phyloP scores from a whole-genome alignment of 306 rosid species.

The Cucurbita pepo region DNA sequence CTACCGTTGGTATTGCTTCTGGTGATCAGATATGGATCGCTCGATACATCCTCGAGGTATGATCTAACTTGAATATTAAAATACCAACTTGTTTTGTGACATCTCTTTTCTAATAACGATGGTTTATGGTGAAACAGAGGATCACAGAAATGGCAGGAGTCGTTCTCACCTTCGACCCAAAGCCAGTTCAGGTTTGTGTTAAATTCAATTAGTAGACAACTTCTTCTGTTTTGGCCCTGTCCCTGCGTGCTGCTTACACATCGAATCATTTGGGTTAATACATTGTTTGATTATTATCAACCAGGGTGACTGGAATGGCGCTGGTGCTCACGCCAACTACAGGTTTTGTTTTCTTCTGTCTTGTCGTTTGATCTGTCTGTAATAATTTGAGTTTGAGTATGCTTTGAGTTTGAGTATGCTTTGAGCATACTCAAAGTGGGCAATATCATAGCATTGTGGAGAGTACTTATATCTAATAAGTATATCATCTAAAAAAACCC shows the following conservation, averaged over 20 bases:
- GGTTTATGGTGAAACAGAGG: constrained; percentile 16
- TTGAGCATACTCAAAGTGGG: too few relatives aligned
- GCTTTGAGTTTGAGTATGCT: not conserved
- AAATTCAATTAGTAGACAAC: not conserved
- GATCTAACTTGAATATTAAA: not conserved
- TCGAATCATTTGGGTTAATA: not conserved
- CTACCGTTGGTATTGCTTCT: constrained; percentile 27
- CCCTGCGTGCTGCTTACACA: not conserved
- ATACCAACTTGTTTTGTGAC: not conserved
- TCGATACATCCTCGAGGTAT: constrained; percentile 51
- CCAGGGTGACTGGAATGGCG: constrained; percentile 54
- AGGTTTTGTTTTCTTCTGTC: constrained; percentile 9
- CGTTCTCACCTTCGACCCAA: constrained; percentile 38
- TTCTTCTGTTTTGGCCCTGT: not conserved
- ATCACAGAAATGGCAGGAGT: constrained; percentile 41
- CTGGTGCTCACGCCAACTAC: constrained; percentile 46
- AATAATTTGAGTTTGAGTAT: not conserved
- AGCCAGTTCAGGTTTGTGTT: constrained; percentile 28
- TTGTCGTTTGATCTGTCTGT: not conserved
- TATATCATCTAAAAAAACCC: not conserved
- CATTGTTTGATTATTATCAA: not conserved
- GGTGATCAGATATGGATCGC: constrained; percentile 43
- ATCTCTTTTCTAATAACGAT: not conserved
- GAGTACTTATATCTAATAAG: too few relatives aligned
- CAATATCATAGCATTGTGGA: too few relatives aligned